These are phyloP conservation scores for Debaryomyces singareniensis DNA, from an alignment of 1,139 yeast species.

Conservation along the genomic window DNA sequence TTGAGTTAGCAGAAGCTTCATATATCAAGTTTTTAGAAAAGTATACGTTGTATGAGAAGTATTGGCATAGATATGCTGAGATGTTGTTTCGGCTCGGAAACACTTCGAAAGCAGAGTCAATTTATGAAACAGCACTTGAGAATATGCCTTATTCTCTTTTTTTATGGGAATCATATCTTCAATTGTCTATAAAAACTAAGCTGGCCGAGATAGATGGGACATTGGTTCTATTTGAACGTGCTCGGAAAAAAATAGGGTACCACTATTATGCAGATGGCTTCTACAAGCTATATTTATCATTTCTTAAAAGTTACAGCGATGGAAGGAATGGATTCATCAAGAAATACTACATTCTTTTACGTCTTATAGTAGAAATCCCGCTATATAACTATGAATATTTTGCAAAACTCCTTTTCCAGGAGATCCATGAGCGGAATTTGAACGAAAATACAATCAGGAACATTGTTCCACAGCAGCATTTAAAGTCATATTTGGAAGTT, in stretches of 20 bases:
- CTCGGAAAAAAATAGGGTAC: constrained; percentile 57
- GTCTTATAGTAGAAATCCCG: constrained; percentile 66
- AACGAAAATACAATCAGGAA: constrained; percentile 9
- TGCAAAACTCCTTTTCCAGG: constrained; percentile 31
- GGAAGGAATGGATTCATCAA: constrained; percentile 24
- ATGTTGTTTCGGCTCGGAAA: constrained; percentile 59
- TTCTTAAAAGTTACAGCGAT: constrained; percentile 32
- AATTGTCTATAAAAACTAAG: constrained; percentile 44
- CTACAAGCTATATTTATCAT: constrained; percentile 65
- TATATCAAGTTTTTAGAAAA: constrained; percentile 52
- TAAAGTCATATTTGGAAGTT: constrained; percentile 10
- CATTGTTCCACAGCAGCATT: constrained; percentile 14
- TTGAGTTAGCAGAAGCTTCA: constrained; percentile 40
- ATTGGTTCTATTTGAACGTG: constrained; percentile 50
- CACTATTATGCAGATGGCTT: constrained; percentile 73
- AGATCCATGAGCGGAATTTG: constrained; percentile 19
- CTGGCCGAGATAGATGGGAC: constrained; percentile 25
- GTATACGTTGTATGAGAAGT: constrained; percentile 69
- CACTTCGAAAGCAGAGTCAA: constrained; percentile 37
- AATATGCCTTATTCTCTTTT: constrained; percentile 52
- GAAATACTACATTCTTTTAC: constrained; percentile 43
- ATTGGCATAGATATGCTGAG: constrained; percentile 74
- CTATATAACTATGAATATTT: constrained; percentile 67
- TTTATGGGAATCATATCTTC: constrained; percentile 68
- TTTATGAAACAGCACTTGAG: constrained; percentile 51